Conservation (phyloP, 2,329 filamentous ascomycete species). For the Neonectria neomacrospora region DNA sequence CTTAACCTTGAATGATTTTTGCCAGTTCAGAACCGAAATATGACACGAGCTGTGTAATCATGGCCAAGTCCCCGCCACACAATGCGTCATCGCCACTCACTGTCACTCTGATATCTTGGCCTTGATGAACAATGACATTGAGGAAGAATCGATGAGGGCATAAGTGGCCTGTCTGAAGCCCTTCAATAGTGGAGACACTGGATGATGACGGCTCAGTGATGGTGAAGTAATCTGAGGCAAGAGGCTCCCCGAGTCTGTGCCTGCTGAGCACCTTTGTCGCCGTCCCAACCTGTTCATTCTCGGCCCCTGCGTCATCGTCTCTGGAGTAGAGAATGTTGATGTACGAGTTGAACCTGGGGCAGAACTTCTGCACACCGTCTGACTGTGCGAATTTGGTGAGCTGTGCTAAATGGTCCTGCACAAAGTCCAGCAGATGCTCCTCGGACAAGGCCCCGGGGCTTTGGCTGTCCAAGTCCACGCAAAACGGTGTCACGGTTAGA, state of each 20-base stretch:
- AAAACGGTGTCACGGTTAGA: slow-evolving; percentile 15
- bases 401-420: slow-evolving; percentile 25
- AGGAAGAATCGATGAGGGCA: slow-evolving; percentile 9
- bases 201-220: background rate
- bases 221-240: background rate
- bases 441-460: background rate
- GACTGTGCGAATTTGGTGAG: slow-evolving; percentile 29
- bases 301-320: background rate
- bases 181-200: slow-evolving; percentile 5
- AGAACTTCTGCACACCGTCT: slow-evolving; percentile 11
- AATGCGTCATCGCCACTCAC: slow-evolving; percentile 18
- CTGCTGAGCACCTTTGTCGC: background rate
- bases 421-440: slow-evolving; percentile 1
- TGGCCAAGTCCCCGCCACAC: background rate
- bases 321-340: slow-evolving; percentile 21
- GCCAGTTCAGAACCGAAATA: background rate
- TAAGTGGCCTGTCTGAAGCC: slow-evolving; percentile 10
- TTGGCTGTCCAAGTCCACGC: slow-evolving; percentile 10
- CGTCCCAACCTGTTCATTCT: background rate
- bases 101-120: slow-evolving; percentile 8
- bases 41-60: background rate
- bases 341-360: slow-evolving; percentile 25
- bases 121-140: slow-evolving; percentile 15
- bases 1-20: too few relatives aligned
- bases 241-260: background rate